Evolutionary conservation across 345 rosid species (phyloP).

Genomic region (Eucalyptus pauciflora): DNA sequence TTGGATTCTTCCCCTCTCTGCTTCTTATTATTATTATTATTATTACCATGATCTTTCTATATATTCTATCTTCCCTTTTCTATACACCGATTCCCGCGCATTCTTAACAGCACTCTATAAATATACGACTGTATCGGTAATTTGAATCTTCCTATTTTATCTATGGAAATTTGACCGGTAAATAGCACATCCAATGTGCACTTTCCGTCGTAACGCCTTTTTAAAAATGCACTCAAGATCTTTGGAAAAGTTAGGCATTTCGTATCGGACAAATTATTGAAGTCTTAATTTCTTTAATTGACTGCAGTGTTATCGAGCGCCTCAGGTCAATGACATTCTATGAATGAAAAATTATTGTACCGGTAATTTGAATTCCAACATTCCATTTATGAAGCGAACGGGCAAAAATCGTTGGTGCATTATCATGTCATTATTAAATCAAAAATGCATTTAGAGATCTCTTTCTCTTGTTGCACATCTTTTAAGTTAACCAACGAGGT

Average conservation of each 20-base stretch:
- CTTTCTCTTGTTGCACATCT: not conserved
- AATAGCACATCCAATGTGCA: rapidly evolving
- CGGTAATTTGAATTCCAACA: not conserved
- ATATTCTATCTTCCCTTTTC: not conserved
- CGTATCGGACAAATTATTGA: not conserved
- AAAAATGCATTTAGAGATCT: not conserved
- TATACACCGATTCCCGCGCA: rapidly evolving
- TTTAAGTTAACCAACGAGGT: not conserved
- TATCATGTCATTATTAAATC: not conserved
- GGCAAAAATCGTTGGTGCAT: rapidly evolving
- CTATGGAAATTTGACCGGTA: not conserved
- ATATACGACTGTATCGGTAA: rapidly evolving
- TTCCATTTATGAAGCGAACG: not conserved
- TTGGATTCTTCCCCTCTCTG: not conserved
- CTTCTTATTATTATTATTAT: not conserved
- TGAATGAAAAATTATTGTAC: not conserved
- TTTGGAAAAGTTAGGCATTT: rapidly evolving
- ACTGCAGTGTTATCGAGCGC: not conserved
- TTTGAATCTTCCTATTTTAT: not conserved
- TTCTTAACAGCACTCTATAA: not conserved
- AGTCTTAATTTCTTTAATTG: not conserved
- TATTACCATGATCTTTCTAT: not conserved
- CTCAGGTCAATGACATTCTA: not conserved
- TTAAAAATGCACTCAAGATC: not conserved
- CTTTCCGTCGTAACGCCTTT: rapidly evolving